phyloP scores from a whole-genome alignment of 2,329 filamentous ascomycete genomes.

The Botrytis cinerea region DNA sequence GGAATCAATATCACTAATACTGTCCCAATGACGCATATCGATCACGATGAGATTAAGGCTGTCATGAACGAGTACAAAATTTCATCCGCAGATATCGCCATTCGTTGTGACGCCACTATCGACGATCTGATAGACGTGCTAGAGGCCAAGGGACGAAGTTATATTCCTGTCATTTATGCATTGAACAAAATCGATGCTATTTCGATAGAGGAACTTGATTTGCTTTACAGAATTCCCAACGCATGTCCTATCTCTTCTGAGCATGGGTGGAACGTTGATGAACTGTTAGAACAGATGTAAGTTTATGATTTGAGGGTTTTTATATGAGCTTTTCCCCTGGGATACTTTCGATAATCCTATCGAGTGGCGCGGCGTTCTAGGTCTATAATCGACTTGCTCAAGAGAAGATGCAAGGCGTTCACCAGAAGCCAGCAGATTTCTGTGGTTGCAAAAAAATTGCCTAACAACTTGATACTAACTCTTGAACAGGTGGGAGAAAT shows the following conservation, averaged over 20 bases:
- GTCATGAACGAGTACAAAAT: slow-evolving; percentile 98
- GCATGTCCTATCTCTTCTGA: slow-evolving; percentile 97
- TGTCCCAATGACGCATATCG: slow-evolving; percentile 86
- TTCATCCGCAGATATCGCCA: slow-evolving; percentile 93
- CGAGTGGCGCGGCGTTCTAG: not conserved
- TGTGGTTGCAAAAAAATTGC: not conserved
- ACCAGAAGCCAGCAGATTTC: slow-evolving; percentile 4
- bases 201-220: slow-evolving; percentile 93
- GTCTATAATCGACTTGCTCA: not conserved
- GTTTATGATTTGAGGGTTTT: slow-evolving; percentile 34
- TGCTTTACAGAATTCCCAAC: slow-evolving; percentile 95
- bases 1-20: slow-evolving; percentile 96
- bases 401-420: slow-evolving; percentile 12
- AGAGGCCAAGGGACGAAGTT: slow-evolving; percentile 90
- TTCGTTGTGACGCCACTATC: slow-evolving; percentile 95
- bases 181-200: slow-evolving; percentile 99
- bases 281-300: slow-evolving; percentile 90
- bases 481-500: slow-evolving; percentile 76
- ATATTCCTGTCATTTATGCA: slow-evolving; percentile 98
- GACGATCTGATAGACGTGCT: slow-evolving; percentile 96
- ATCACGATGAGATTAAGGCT: slow-evolving; percentile 94
- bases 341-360: not conserved
- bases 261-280: slow-evolving; percentile 96
- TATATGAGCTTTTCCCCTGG: not conserved
- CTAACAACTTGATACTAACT: slow-evolving; percentile 28